Evolutionary conservation across 2,329 filamentous ascomycete genomes (phyloP), one percentile per base, ranked within the genome.

Genomic region (Monilinia laxa): DNA sequence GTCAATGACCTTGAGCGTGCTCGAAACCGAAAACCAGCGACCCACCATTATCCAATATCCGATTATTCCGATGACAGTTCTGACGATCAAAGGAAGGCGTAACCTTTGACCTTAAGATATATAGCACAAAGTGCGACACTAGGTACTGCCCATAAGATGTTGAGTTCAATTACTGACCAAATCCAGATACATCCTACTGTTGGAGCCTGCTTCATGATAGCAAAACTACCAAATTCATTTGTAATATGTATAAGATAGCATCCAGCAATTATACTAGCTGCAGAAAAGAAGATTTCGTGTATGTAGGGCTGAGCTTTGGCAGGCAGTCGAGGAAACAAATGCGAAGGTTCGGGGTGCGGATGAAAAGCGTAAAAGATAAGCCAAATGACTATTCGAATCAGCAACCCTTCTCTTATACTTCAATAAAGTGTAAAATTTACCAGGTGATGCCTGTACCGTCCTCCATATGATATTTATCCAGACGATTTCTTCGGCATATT

Each of bases 121-220:
- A 65, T 64, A 14, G 64, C 66, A 69, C 74, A 75, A 35, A 67
- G 66, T 16, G 74, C 71, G 47, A 89, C 75, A 70, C 86, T 89
- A 16, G 78, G 71, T 1, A 89, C 79, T 0, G 90, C 91, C 74
- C 85, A 87, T 0, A 82, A 74, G 52, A 96, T 80, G 65, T 92
- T 84, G 79, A 97, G 84, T 80, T 99, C 95, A 57, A 98, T 84
- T 28, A 98, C 89, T 42, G 90, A 87, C 93, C 94, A 98, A 5
- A 98, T 85, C 93, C 94, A 98, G 23, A 98, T 78, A 52, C 91
- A 94, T 0, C 92, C 95, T 18, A 97, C 77, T 6, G 93, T 88
- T n/a, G 95, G 95, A 0, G 93, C 90, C 70, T 87, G 88, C 80
- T 97, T 96, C 92, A 98, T 93, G 25, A 96, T 88, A 9, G 90